Evolutionary conservation across 2,329 filamentous ascomycete species (phyloP).

Genomic region (Alternaria postmessia): DNA sequence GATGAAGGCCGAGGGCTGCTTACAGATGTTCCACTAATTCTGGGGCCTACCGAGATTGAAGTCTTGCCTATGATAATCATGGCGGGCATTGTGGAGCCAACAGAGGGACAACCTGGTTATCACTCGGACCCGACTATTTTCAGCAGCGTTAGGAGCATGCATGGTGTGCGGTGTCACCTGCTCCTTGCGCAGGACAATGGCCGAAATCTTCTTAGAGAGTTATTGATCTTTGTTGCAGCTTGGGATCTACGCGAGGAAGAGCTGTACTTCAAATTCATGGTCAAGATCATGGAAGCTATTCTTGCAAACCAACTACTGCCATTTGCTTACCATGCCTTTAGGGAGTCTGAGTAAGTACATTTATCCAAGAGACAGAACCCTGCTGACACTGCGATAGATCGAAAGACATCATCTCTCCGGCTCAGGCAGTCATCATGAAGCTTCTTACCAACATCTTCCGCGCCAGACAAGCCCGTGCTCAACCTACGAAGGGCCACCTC

Average conservation of each 20-base stretch:
- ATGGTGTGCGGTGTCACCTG: slow-evolving; percentile 88
- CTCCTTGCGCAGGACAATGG: slow-evolving; percentile 90
- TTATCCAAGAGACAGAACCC: too few relatives aligned
- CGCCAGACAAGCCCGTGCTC: slow-evolving; percentile 57
- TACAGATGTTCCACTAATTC: slow-evolving; percentile 91
- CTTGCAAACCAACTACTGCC: slow-evolving; percentile 88
- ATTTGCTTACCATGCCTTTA: slow-evolving; percentile 89
- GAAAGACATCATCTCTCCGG: slow-evolving; percentile 95
- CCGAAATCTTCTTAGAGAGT: slow-evolving; percentile 84
- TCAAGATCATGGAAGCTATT: slow-evolving; percentile 93
- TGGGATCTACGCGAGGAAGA: slow-evolving; percentile 96
- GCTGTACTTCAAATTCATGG: slow-evolving; percentile 94
- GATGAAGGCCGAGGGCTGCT: slow-evolving; percentile 83
- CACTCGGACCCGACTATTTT: slow-evolving; percentile 59
- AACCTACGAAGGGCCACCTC: slow-evolving; percentile 52
- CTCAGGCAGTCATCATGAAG: slow-evolving; percentile 90
- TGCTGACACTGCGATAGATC: slow-evolving; percentile 55
- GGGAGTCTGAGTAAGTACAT: slow-evolving; percentile 63
- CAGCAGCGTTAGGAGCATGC: slow-evolving; percentile 75
- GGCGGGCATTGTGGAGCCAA: slow-evolving; percentile 87
- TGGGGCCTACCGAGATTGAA: slow-evolving; percentile 94
- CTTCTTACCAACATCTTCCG: slow-evolving; percentile 91
- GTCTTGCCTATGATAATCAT: slow-evolving; percentile 97
- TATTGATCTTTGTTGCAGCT: slow-evolving; percentile 94
- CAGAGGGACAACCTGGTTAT: slow-evolving; percentile 70